Evolutionary conservation across 2,329 filamentous ascomycete species (phyloP).

Genomic region (Macrophomina tecta): DNA sequence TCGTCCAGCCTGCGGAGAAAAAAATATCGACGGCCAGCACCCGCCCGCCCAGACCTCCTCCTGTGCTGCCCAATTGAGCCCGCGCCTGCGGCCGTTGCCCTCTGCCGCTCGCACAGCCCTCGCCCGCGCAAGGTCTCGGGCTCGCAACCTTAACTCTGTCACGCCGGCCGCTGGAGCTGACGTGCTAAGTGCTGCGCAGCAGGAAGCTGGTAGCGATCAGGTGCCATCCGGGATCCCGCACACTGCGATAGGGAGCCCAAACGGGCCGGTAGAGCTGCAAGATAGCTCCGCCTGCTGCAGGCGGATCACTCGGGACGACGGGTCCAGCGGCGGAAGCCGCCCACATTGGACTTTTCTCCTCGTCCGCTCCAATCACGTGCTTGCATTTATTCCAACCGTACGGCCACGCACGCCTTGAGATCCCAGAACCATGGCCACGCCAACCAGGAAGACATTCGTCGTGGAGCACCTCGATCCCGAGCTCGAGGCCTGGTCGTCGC

Average conservation of each 20-base stretch:
- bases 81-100: conserved; percentile 3
- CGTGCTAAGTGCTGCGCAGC: conserved; percentile 7
- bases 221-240: not conserved
- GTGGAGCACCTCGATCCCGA: conserved; percentile 97
- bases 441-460: conserved; percentile 74
- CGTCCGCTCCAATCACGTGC: conserved; percentile 1
- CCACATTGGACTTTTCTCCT: conserved; percentile 5
- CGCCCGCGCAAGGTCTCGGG: not conserved
- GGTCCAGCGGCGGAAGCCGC: conserved; percentile 7
- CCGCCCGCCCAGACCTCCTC: not conserved
- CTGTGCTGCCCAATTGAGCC: conserved; percentile 8
- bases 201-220: conserved; percentile 16
- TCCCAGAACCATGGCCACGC: conserved; percentile 18
- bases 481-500: conserved; percentile 88
- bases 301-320: conserved; percentile 9
- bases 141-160: not conserved
- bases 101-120: not conserved
- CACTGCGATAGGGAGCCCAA: not conserved
- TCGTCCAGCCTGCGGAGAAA: not conserved
- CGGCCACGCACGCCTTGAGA: not conserved
- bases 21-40: not conserved
- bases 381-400: not conserved
- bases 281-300: conserved; percentile 18
- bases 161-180: not conserved
- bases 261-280: conserved; percentile 19